Evolutionary conservation across 805 yeast species (phyloP), one percentile per base, ranked within the genome.

Genomic region (Ogataea corticis): DNA sequence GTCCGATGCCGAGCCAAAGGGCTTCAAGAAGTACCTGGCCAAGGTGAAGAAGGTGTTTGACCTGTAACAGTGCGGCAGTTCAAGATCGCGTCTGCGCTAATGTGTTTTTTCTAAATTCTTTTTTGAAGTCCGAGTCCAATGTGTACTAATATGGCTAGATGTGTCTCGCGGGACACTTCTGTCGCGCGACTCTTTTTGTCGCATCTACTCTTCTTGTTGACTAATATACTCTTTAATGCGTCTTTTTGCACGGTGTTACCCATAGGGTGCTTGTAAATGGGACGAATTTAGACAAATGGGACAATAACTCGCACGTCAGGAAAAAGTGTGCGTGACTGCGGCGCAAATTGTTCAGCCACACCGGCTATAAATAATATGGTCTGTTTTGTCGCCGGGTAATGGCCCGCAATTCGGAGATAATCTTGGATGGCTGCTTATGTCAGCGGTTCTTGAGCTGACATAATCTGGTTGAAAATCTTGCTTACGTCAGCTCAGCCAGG

Each of bases 1-100:
- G 46, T 42, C 54, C 29, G 59, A 52, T 19, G n/a, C n/a, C n/a
- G 54, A 55, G 31, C 40, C 54, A 44, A 49, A 56, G 47, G 53
- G 59, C 14, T 43, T 55, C 39, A 65, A 64, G 60, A 66, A 61
- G 53, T 50, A 58, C 43, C 30, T 56, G 14, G 49, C 58, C 35
- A 64, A 61, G 55, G 40, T 65, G 38, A 66, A 63, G 59, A 60
- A 57, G 44, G 37, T 49, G 28, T 52, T 52, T 31, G 49, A 49
- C 43, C 15, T 51, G 38, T 51, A 41, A 45, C 15, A 13, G 13
- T n/a, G 31, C 31, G 17, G 33, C 11, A 13, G 6, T 16, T 11
- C 28, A 9, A 12, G 18, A 23, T 15, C 40, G 16, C 25, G 9
- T n/a, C 25, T 21, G 25, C 25, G 7, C 18, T 17, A 18, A 11